A percentile compares a stretch with the other conserved stretches of the same genome.
These are phyloP conservation scores for Talaromyces proteolyticus DNA, from an alignment of 495 filamentous ascomycete genomes.

Conservation along the genomic window DNA sequence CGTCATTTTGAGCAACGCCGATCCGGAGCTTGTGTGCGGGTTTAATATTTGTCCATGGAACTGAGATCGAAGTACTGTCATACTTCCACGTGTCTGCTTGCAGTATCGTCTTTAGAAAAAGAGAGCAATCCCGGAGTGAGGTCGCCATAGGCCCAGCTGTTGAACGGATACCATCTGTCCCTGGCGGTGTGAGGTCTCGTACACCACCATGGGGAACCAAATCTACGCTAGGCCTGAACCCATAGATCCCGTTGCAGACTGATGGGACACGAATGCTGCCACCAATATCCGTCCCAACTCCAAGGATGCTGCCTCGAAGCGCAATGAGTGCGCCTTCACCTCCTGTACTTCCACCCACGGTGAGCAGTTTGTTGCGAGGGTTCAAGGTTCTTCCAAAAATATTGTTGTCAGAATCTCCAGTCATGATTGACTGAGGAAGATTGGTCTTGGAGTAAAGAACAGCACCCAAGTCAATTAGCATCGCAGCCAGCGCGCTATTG, in stretches of 20 bases:
- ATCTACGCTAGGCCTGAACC: conserved; percentile 53
- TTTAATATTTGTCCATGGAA: conserved; percentile 9
- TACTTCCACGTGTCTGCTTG: conserved; percentile 38
- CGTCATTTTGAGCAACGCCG: neutral
- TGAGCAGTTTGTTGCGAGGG: conserved; percentile 49
- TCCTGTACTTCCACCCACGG: conserved; percentile 57
- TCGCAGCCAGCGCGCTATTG: conserved; percentile 7
- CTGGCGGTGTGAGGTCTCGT: conserved; percentile 15
- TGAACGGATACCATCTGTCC: conserved; percentile 42
- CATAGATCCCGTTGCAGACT: conserved; percentile 57
- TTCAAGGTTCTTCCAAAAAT: conserved; percentile 48
- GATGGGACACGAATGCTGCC: conserved; percentile 64
- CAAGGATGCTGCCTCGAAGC: conserved; percentile 51
- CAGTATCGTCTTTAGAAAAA: conserved; percentile 51
- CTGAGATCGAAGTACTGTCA: conserved; percentile 20
- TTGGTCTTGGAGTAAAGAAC: conserved; percentile 62
- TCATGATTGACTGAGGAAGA: conserved; percentile 48
- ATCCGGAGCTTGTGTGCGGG: neutral
- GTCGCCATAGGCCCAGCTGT: conserved; percentile 51
- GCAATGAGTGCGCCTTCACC: conserved; percentile 62
- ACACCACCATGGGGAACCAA: conserved; percentile 44
- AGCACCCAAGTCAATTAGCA: conserved; percentile 32
- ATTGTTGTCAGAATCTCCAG: conserved; percentile 44
- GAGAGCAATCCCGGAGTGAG: conserved; percentile 43
- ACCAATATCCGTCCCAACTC: conserved; percentile 65